These are phyloP conservation scores for Sarocladiaceae sp. DNA, from an alignment of 2,329 filamentous ascomycete species.

Conservation along the genomic window DNA sequence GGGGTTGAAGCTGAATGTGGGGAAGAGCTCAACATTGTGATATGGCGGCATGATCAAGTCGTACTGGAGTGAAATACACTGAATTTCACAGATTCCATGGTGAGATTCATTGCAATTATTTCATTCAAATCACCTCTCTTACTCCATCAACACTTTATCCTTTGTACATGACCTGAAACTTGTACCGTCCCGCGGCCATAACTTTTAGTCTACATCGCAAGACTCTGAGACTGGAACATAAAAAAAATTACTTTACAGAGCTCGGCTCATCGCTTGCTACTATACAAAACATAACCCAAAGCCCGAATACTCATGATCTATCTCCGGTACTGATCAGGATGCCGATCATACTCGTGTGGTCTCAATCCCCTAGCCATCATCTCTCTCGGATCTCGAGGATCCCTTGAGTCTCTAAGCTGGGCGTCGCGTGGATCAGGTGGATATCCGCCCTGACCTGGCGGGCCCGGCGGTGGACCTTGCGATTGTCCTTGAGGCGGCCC, in stretches of 20 bases:
- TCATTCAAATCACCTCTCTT: too few relatives aligned
- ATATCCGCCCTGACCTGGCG: constrained; percentile 13
- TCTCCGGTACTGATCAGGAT: constrained; percentile 34
- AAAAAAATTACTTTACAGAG: not conserved
- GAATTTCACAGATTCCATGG: too few relatives aligned
- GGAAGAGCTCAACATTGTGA: too few relatives aligned
- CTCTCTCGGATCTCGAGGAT: constrained; percentile 23
- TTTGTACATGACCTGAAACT: too few relatives aligned
- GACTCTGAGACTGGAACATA: too few relatives aligned
- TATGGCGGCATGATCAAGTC: too few relatives aligned
- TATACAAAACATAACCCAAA: not conserved
- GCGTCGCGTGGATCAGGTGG: constrained; percentile 18
- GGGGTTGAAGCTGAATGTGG: too few relatives aligned
- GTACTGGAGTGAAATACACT: too few relatives aligned
- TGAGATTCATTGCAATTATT: too few relatives aligned
- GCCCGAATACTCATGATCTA: too few relatives aligned
- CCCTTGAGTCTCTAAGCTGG: constrained; percentile 19
- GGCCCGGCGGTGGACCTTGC: not conserved
- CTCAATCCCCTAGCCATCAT: constrained; percentile 27
- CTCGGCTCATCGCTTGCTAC: not conserved
- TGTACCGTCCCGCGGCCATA: too few relatives aligned
- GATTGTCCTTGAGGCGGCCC: constrained; percentile 16
- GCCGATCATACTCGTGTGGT: constrained; percentile 42
- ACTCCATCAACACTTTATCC: too few relatives aligned
- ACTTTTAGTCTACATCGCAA: not conserved